Conservation (phyloP, 352 stramenopile genomes). For the Pelagophyceae sp. region DNA sequence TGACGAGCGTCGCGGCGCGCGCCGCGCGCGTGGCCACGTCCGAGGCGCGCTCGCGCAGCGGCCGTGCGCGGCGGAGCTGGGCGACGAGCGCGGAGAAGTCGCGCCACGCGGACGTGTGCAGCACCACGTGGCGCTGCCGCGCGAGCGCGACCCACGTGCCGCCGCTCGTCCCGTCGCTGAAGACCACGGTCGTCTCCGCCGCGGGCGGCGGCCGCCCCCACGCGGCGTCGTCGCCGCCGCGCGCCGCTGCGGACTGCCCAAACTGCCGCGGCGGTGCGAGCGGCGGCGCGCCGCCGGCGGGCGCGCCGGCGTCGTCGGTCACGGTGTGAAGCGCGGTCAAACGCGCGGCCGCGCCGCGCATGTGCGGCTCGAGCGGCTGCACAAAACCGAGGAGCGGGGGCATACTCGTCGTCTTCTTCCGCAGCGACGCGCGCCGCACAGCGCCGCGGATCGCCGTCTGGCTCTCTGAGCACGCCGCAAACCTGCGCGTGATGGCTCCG, state of each 20-base stretch:
- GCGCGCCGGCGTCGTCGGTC: not conserved
- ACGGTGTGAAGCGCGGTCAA: not conserved
- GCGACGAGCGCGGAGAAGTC: not conserved
- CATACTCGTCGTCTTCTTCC: not conserved
- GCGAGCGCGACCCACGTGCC: not conserved
- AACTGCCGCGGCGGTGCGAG: not conserved
- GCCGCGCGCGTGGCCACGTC: not conserved
- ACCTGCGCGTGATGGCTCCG: too few relatives aligned
- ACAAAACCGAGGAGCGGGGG: too few relatives aligned
- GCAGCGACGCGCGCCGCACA: not conserved
- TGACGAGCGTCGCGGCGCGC: not conserved
- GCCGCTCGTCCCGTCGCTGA: not conserved
- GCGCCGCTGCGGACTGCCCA: too few relatives aligned
- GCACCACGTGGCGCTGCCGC: not conserved
- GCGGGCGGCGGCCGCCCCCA: not conserved
- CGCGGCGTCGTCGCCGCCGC: not conserved
- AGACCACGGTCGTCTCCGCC: not conserved
- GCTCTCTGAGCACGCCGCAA: too few relatives aligned
- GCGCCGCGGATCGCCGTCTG: too few relatives aligned
- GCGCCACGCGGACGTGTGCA: conserved; percentile 10
- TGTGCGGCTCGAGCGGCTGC: too few relatives aligned
- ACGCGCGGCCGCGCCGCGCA: too few relatives aligned
- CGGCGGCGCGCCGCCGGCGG: too few relatives aligned
- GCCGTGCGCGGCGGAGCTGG: not conserved
- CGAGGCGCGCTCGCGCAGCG: not conserved